Percentiles rank a stretch among this genome's conserved stretches.
Evolutionary conservation across 2,329 filamentous ascomycete species (phyloP).

Genomic region (Pseudocercospora fijiensis): DNA sequence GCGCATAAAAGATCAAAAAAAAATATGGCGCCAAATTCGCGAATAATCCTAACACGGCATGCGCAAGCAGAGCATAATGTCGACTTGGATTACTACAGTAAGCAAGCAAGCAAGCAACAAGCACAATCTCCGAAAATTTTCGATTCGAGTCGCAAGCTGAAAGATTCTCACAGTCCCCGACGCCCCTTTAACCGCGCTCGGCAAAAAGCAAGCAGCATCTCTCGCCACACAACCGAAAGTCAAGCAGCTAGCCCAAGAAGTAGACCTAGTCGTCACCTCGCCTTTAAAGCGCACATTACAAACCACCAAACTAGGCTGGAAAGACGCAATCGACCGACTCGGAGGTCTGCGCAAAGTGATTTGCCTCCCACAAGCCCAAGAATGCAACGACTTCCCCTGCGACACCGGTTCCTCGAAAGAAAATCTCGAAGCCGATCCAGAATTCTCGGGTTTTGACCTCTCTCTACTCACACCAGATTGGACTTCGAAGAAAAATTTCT

Average conservation of each 20-base stretch:
- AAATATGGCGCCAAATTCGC: constrained; percentile 37
- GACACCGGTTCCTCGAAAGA: constrained; percentile 33
- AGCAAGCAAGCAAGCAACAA: constrained; percentile 14
- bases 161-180: constrained; percentile 31
- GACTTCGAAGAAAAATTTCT: constrained; percentile 37
- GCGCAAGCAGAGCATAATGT: constrained; percentile 40
- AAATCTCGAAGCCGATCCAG: constrained; percentile 28
- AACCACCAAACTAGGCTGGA: constrained; percentile 36
- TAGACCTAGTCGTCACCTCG: constrained; percentile 35
- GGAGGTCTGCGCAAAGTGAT: constrained; percentile 33
- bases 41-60: constrained; percentile 37
- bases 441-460: constrained; percentile 35
- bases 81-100: constrained; percentile 36
- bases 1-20: not conserved
- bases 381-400: constrained; percentile 37
- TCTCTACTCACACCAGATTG: constrained; percentile 32
- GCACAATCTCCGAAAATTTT: not conserved
- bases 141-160: not conserved
- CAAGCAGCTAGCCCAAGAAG: constrained; percentile 26
- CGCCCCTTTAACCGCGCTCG: constrained; percentile 36
- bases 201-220: constrained; percentile 37
- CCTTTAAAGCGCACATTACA: constrained; percentile 37
- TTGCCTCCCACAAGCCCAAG: constrained; percentile 36
- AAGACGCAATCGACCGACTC: constrained; percentile 31
- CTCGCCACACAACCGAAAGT: constrained; percentile 30